Evolutionary conservation across 2,329 filamentous ascomycete species (phyloP).

Genomic region (Aspergillus tubingensis): DNA sequence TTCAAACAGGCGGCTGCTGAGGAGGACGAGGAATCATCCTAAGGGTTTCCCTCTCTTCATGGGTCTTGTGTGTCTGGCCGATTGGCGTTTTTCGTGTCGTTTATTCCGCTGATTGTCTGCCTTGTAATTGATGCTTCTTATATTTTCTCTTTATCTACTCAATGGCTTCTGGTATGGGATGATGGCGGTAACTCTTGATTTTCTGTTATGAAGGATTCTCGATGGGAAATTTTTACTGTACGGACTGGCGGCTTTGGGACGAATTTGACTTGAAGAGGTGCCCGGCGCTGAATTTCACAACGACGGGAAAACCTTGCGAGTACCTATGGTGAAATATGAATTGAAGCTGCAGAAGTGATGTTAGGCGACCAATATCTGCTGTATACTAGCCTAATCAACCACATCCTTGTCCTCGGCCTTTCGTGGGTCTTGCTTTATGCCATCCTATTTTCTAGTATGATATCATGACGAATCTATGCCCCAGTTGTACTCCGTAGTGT

Average conservation of each 20-base stretch:
- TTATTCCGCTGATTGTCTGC: constrained; percentile 33
- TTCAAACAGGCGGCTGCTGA: constrained; percentile 56
- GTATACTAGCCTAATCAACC: constrained; percentile 33
- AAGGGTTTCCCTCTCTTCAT: constrained; percentile 24
- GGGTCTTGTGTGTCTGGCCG: constrained; percentile 30
- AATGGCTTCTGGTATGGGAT: constrained; percentile 38
- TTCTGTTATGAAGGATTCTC: constrained; percentile 34
- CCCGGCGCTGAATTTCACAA: constrained; percentile 23
- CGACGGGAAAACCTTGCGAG: constrained; percentile 22
- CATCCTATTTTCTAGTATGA: neutral
- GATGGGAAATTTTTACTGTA: constrained; percentile 35
- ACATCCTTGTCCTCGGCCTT: constrained; percentile 14
- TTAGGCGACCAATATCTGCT: constrained; percentile 26
- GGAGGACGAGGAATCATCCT: constrained; percentile 56
- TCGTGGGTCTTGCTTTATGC: constrained; percentile 5
- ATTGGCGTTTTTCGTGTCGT: constrained; percentile 39
- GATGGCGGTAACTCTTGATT: constrained; percentile 35
- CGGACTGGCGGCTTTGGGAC: constrained; percentile 26
- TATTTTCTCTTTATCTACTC: constrained; percentile 33
- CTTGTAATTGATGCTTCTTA: constrained; percentile 33
- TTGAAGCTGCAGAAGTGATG: constrained; percentile 23
- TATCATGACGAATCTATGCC: neutral
- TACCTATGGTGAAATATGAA: constrained; percentile 22
- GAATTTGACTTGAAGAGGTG: constrained; percentile 33
- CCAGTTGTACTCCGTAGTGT: neutral